Conservation (phyloP, 1,284 basidiomycete genomes). For the Sporisorium scitamineum region DNA sequence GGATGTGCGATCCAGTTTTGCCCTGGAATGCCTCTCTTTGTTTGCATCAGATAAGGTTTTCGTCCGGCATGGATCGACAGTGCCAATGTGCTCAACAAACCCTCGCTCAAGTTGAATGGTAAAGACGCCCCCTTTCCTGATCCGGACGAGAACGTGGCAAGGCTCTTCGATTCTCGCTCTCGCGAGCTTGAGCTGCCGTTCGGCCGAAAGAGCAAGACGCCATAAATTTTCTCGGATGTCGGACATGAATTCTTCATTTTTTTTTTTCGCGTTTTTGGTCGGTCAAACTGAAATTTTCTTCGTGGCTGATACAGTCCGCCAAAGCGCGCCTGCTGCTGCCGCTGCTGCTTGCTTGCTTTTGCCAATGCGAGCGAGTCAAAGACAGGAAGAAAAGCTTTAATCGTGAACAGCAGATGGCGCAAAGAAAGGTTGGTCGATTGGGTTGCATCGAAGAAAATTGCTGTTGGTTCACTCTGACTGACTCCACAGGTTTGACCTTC, state of each 20-base stretch:
- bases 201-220: neutral
- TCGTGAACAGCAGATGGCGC: neutral
- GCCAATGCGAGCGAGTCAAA: neutral
- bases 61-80: neutral
- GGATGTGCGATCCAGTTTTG: neutral
- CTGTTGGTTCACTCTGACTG: neutral
- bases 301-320: neutral
- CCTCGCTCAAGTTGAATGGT: neutral
- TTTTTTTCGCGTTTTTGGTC: neutral
- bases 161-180: neutral
- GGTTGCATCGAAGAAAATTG: neutral
- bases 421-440: neutral
- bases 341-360: neutral
- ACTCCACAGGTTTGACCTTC: neutral
- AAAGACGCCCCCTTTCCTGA: constrained; percentile 1
- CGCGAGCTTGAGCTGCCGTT: no score
- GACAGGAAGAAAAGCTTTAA: neutral
- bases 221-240: neutral
- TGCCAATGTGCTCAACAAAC: constrained; percentile 3
- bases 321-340: neutral
- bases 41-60: neutral
- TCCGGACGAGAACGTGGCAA: neutral
- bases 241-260: neutral
- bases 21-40: neutral
- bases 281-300: neutral